Evolutionary conservation across 139 green algal species (phyloP), one percentile per base, ranked within the genome.

Genomic region (Zygnema circumcarinatum): DNA sequence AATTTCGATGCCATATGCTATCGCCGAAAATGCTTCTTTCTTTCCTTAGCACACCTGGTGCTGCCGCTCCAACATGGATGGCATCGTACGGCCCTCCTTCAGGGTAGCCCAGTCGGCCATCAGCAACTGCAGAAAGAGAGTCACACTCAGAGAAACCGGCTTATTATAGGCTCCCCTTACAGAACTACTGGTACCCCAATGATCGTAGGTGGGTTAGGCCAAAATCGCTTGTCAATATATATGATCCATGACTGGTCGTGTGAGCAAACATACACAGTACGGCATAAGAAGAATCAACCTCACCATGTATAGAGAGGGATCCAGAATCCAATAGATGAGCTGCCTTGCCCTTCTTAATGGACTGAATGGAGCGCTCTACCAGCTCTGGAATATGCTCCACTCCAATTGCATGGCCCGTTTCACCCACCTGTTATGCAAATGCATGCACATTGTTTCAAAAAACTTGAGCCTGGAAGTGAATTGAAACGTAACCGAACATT

Each of bases 21-120:
- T n/a, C n/a, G n/a, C n/a, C n/a, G n/a, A n/a, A n/a, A n/a, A n/a
- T n/a, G n/a, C n/a, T n/a, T n/a, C n/a, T n/a, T n/a, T n/a, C n/a
- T n/a, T n/a, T n/a, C n/a, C n/a, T n/a, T n/a, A n/a, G n/a, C 31
- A 52, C n/a, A 86, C 76, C 84, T 1, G 78, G 39, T 73, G 96
- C 95, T 52, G 96, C 96, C 29, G 96, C 96, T 2, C 96, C 96
- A 16, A 93, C 96, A 89, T 99, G 97, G 68, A 99, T 99, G 82
- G 94, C 95, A 72, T 97, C 93, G 90, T 97, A 99, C 0, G 91
- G 91, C 0, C 73, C 93, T 52, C 93, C 88, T 93, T 47, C 67
- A 79, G 52, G 68, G 53, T 86, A 92, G 2, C 92, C 90, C 29
- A 88, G 25, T 3, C 87, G 88, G 1, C 87, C 87, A 79, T 91